Evolutionary conservation across 306 rosid species (phyloP).

Genomic region (Pyrus communis): DNA sequence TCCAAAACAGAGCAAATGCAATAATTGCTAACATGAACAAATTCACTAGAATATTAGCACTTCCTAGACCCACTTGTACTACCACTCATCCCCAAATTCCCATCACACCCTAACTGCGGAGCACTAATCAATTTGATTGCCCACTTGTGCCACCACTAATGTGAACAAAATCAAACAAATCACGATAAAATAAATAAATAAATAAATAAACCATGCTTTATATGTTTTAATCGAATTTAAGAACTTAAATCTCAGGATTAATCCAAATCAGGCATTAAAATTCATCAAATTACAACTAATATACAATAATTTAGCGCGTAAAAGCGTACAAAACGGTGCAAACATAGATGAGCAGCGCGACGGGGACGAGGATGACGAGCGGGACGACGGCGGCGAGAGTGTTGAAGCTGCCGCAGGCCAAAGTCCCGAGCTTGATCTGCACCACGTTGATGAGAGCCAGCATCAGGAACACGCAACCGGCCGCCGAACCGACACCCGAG

Average conservation of each 20-base stretch:
- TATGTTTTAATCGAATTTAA: neutral
- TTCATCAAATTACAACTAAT: neutral
- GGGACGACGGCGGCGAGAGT: constrained; percentile 58
- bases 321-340: constrained; percentile 61
- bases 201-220: neutral
- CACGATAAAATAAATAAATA: neutral
- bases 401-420: constrained; percentile 55
- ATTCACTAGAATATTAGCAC: neutral
- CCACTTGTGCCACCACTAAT: neutral
- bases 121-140: neutral
- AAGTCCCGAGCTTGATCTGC: constrained; percentile 86
- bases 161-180: neutral
- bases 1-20: neutral
- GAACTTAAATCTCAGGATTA: neutral
- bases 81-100: neutral
- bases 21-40: neutral
- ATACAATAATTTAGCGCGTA: constrained; percentile 34
- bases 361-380: constrained; percentile 56
- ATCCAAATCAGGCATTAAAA: neutral
- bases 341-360: constrained; percentile 47
- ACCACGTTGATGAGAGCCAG: constrained; percentile 63
- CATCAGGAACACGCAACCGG: constrained; percentile 63
- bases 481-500: constrained; percentile 64
- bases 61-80: neutral
- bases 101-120: neutral